Conservation (phyloP, 768 basidiomycete species). For the Mycena latifolia region DNA sequence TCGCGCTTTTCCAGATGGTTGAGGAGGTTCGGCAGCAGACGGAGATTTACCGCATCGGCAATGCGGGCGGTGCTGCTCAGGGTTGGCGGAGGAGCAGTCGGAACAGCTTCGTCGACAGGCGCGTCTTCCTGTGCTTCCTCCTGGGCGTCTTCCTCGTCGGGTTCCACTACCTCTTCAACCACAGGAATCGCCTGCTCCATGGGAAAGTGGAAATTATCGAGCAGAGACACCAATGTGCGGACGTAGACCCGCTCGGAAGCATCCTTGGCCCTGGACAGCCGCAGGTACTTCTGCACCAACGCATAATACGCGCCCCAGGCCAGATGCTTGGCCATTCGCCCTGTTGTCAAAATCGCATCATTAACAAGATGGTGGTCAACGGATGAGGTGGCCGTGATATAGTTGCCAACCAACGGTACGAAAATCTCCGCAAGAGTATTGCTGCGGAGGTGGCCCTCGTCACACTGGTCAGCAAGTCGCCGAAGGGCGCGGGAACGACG, state of each 20-base stretch:
- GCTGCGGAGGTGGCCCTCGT: constrained; percentile 74
- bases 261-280: constrained; percentile 74
- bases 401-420: constrained; percentile 88
- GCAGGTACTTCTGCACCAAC: constrained; percentile 85
- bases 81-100: constrained; percentile 30
- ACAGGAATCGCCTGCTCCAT: constrained; percentile 71
- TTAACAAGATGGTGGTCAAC: constrained; percentile 90
- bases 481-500: constrained; percentile 89
- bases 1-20: constrained; percentile 87
- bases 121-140: constrained; percentile 50
- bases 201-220: constrained; percentile 93
- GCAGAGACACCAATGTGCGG: constrained; percentile 84
- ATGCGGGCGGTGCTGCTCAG: constrained; percentile 55
- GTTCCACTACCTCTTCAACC: constrained; percentile 44
- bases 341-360: constrained; percentile 87
- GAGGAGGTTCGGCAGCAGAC: constrained; percentile 85
- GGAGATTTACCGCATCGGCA: constrained; percentile 80
- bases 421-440: constrained; percentile 84
- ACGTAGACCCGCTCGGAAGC: constrained; percentile 84
- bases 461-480: constrained; percentile 83
- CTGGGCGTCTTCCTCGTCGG: constrained; percentile 47
- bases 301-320: constrained; percentile 88
- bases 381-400: constrained; percentile 70
- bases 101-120: constrained; percentile 42
- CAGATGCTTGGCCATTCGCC: constrained; percentile 81